A percentile compares a stretch with the other conserved stretches of the same genome.
Conservation (phyloP, 805 yeast genomes). For the Teunomyces atbi region DNA sequence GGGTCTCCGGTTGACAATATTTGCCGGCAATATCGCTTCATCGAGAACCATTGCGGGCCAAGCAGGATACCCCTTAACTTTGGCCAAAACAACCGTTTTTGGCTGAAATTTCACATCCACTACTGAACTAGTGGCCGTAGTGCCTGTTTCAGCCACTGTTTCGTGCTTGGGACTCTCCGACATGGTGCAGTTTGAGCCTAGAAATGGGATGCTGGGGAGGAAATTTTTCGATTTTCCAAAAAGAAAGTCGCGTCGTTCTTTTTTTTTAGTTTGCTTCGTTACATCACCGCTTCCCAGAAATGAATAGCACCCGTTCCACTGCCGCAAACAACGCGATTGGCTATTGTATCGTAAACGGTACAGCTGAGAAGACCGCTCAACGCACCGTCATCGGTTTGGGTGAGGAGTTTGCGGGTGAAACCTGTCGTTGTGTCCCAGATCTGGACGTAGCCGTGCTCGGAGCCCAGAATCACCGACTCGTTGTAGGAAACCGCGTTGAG, state of each 20-base stretch:
- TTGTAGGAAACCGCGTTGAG: constrained; percentile 5
- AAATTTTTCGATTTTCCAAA: background rate
- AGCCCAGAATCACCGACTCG: constrained; percentile 15
- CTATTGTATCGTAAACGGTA: constrained; percentile 1
- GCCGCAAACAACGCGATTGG: constrained; percentile 16
- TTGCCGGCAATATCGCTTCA: constrained; percentile 55
- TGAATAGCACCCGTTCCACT: constrained; percentile 20
- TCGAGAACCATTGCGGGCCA: constrained; percentile 89
- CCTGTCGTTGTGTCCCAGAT: constrained; percentile 10
- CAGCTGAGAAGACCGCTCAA: background rate
- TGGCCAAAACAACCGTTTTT: constrained; percentile 52
- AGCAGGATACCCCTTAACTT: constrained; percentile 82
- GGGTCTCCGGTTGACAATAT: constrained; percentile 51
- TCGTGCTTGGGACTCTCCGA: background rate
- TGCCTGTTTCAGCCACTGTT: background rate
- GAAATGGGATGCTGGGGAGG: background rate
- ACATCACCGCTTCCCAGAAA: constrained; percentile 23
- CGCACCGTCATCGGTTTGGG: background rate
- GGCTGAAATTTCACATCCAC: constrained; percentile 3
- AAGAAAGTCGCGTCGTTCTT: background rate
- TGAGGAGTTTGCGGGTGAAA: background rate
- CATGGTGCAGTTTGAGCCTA: background rate
- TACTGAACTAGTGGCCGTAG: background rate
- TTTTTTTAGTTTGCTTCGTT: background rate
- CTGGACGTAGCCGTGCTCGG: constrained; percentile 18